Conservation (phyloP, 2,329 filamentous ascomycete genomes). For the Fusarium mangiferae region DNA sequence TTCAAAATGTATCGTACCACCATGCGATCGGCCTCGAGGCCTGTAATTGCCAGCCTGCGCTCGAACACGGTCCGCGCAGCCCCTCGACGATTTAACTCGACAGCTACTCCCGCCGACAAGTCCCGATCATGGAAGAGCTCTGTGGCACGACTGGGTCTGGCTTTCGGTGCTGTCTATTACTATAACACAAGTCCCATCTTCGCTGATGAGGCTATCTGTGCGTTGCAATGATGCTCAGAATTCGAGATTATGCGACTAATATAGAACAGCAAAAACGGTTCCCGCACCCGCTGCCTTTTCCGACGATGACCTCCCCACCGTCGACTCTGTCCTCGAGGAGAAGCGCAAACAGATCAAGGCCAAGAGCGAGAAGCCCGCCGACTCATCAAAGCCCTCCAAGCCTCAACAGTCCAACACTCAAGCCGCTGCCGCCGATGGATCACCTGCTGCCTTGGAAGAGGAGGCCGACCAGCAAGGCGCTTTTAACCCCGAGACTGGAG, state of each 20-base stretch:
- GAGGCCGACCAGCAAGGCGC: conserved; percentile 89
- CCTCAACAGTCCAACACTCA: conserved; percentile 45
- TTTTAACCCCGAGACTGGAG: conserved; percentile 97
- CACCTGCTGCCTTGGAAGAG: conserved; percentile 72
- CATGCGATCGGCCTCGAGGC: conserved; percentile 58
- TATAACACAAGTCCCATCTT: conserved; percentile 93
- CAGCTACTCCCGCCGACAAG: conserved; percentile 66
- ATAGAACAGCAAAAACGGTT: conserved; percentile 42
- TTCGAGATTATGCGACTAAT: conserved; percentile 12
- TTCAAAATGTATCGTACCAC: conserved; percentile 63
- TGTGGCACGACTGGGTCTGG: conserved; percentile 78
- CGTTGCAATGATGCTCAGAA: conserved; percentile 46
- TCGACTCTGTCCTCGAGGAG: conserved; percentile 74
- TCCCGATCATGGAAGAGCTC: conserved; percentile 85
- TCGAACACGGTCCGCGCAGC: conserved; percentile 51
- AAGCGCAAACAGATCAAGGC: conserved; percentile 62
- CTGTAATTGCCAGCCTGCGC: conserved; percentile 56
- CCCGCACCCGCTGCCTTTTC: conserved; percentile 63
- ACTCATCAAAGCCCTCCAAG: conserved; percentile 29
- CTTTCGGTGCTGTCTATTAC: conserved; percentile 83
- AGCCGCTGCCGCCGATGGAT: conserved; percentile 46
- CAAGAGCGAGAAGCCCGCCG: conserved; percentile 44
- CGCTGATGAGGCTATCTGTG: conserved; percentile 83
- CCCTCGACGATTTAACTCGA: conserved; percentile 64
- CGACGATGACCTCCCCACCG: conserved; percentile 68